Evolutionary conservation across 768 basidiomycete species (phyloP), one percentile per base, ranked within the genome.

Genomic region (Tricholoma furcatifolium): DNA sequence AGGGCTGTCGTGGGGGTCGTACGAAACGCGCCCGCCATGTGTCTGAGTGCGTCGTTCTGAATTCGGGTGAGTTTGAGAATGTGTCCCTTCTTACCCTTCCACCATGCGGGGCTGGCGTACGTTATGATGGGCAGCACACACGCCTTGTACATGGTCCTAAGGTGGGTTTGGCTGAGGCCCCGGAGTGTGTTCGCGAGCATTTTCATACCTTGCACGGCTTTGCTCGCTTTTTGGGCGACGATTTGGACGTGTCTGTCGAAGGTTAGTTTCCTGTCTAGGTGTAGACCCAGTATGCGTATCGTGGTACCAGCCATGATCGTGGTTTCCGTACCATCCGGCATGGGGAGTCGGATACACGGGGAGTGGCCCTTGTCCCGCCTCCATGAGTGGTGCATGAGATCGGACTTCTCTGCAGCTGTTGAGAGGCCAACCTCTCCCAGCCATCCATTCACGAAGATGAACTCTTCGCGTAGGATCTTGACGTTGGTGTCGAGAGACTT

Each of bases 361-460:
- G n/a, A 21, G 8, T 10, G 41, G 8, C 41, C 41, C 41, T 42
- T 42, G 41, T 42, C 41, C 18, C 20, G 9, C 14, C 41, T 15
- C 41, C 41, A 42, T 42, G 41, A 42, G 41, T 42, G 41, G 18
- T 42, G 41, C 41, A n/a, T n/a, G n/a, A n/a, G n/a, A n/a, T n/a
- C n/a, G n/a, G n/a, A n/a, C n/a, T n/a, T n/a, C n/a, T n/a, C 14
- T 42, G 41, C 10, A 10, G 41, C 41, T 10, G 41, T 42, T 20
- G 41, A 21, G 41, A 21, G 15, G 41, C 20, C 41, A 8, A 42
- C 41, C 18, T 17, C 10, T 21, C 20, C 8, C 18, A 15, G 41
- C 14, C n/a, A n/a, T n/a, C n/a, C n/a, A n/a, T n/a, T n/a, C n/a
- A n/a, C n/a, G n/a, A n/a, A n/a, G n/a, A n/a, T 21, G 41, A 42